These are phyloP conservation scores for Tetrapisispora taiwanensis DNA, from an alignment of 805 yeast genomes.

Conservation along the genomic window DNA sequence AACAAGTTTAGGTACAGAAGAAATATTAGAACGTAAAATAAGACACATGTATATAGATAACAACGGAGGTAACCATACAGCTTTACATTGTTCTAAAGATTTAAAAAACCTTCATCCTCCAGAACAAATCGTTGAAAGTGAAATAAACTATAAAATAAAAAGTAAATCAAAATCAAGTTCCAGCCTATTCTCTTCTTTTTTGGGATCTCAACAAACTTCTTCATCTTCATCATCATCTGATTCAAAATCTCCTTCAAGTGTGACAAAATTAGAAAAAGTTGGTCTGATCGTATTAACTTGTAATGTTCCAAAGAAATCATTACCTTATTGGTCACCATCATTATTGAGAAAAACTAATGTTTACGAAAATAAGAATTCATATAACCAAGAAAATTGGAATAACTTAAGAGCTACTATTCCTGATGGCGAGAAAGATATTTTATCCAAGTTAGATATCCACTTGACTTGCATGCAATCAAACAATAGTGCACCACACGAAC, in stretches of 20 bases:
- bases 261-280: constrained; percentile 7
- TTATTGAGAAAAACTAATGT: constrained; percentile 30
- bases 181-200: constrained; percentile 19
- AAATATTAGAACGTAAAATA: constrained; percentile 21
- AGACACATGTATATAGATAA: constrained; percentile 18
- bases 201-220: constrained; percentile 8
- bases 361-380: constrained; percentile 25
- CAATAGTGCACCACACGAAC: constrained; percentile 20
- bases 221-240: constrained; percentile 4
- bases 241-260: background rate
- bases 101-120: constrained; percentile 8
- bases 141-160: constrained; percentile 22
- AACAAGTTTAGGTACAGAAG: constrained; percentile 16
- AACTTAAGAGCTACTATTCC: constrained; percentile 20
- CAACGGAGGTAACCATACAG: background rate
- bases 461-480: constrained; percentile 28
- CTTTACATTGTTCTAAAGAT: constrained; percentile 7
- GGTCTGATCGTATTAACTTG: constrained; percentile 28
- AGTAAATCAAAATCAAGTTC: constrained; percentile 12
- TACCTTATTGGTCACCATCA: constrained; percentile 33
- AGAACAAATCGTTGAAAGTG: constrained; percentile 17
- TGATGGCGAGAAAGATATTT: constrained; percentile 18
- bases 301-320: constrained; percentile 26
- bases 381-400: constrained; percentile 30
- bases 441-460: constrained; percentile 20